Evolutionary conservation across 805 yeast genomes (phyloP).

Genomic region (Candida pseudoglaebosa): DNA sequence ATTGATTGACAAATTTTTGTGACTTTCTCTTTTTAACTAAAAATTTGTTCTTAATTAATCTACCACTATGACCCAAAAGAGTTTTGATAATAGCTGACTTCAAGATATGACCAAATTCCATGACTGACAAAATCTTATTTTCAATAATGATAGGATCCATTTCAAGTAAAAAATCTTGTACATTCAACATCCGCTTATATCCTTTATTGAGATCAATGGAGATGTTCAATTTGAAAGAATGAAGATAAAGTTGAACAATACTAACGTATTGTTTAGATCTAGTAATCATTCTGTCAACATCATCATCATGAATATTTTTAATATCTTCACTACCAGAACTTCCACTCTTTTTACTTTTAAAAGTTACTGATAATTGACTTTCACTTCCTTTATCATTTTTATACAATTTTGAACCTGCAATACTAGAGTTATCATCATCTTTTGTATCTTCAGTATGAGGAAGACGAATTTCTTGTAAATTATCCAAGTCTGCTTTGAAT

Average conservation of each 20-base stretch:
- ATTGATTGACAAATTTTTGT: slow-evolving; percentile 9
- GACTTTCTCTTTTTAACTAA: slow-evolving; percentile 13
- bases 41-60: slow-evolving; percentile 32
- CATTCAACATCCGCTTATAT: slow-evolving; percentile 32
- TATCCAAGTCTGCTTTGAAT: slow-evolving; percentile 25
- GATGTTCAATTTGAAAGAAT: slow-evolving; percentile 27
- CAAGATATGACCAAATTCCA: slow-evolving; percentile 32
- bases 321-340: slow-evolving; percentile 10
- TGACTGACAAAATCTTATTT: slow-evolving; percentile 26
- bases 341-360: slow-evolving; percentile 3
- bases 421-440: slow-evolving; percentile 2
- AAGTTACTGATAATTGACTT: neutral
- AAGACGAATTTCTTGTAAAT: slow-evolving; percentile 9
- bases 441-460: slow-evolving; percentile 7
- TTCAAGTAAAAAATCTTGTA: slow-evolving; percentile 29
- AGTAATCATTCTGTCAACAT: slow-evolving; percentile 58
- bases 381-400: neutral
- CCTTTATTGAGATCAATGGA: slow-evolving; percentile 35
- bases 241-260: slow-evolving; percentile 49
- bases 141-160: slow-evolving; percentile 33
- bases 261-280: slow-evolving; percentile 74
- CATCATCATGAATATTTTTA: slow-evolving; percentile 15
- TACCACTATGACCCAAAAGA: slow-evolving; percentile 32
- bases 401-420: neutral
- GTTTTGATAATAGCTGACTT: slow-evolving; percentile 30